Percentiles rank a stretch among this genome's conserved stretches.
phyloP scores from a whole-genome alignment of 1,284 basidiomycete genomes.

The Coriolopsis trogii region DNA sequence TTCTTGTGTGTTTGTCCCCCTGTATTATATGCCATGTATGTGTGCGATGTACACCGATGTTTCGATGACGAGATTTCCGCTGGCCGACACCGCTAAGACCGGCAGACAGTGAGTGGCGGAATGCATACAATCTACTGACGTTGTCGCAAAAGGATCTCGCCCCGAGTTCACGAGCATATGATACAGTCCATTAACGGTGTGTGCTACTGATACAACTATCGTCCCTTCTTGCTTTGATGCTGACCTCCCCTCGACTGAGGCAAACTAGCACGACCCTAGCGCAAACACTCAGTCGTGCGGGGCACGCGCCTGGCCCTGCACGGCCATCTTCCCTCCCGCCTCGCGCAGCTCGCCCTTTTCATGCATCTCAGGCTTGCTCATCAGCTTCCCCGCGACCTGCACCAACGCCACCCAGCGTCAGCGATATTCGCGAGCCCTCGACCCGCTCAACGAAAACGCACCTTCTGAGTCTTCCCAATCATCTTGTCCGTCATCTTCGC shows the following conservation, averaged over 20 bases:
- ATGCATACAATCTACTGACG: no score
- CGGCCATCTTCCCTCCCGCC: constrained; percentile 53
- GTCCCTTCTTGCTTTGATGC: background rate
- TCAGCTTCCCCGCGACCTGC: constrained; percentile 53
- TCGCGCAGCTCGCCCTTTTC: constrained; percentile 61
- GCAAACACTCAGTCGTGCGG: constrained; percentile 44
- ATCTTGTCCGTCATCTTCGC: constrained; percentile 52
- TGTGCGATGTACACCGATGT: background rate
- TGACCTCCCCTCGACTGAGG: background rate
- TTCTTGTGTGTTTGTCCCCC: background rate
- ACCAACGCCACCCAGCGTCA: background rate
- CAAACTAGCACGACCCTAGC: no score
- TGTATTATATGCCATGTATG: background rate
- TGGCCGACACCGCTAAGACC: no score
- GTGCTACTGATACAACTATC: background rate
- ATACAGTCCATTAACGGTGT: background rate
- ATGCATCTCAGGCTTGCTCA: constrained; percentile 50
- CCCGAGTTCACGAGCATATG: no score
- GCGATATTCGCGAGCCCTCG: background rate
- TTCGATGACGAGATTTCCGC: background rate
- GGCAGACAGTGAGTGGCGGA: no score
- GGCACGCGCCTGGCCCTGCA: constrained; percentile 42
- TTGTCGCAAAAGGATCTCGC: no score
- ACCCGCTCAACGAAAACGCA: constrained; percentile 15
- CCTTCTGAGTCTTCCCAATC: constrained; percentile 59